Base-by-base conservation (phyloP, 176 grass and related monocot genomes). In the Carex kokanica region DNA sequence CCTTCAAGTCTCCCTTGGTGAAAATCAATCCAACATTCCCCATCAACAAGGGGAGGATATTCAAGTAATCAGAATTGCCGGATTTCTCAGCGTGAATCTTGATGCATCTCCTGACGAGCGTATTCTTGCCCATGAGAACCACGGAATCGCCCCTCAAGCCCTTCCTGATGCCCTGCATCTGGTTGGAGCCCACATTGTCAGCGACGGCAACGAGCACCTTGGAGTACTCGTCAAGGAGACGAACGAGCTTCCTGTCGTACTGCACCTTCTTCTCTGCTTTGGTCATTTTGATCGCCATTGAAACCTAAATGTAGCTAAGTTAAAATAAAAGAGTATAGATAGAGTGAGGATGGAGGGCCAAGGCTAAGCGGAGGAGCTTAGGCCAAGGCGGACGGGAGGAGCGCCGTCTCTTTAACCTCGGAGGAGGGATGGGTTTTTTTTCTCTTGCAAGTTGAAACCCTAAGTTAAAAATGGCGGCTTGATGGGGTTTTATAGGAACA, bases 21-120 rank as follows among this genome's bases (percentile, higher is more conserved):
- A 96, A 96, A 89, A 96, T 91, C 82, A 96, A 91, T 3, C 93
- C 91, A 74, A 96, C 93, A 83, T 96, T 96, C 11, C 93, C 93
- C 47, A 96, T 86, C 36, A 96, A 87, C 55, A 93, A 85, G 20
- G 86, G 72, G 15, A 85, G 86, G 62, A 96, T 84, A 64, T 89
- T 82, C 57, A 89, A 72, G 40, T 84, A 89, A 53, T 90, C 85
- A 11, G 73, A 77, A 79, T 96, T 96, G 4, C 88, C 88, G 0
- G 86, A 86, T 60, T 83, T 88, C 14, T 96, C 93, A 14, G 83
- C 85, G 80, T 96, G 71, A 2, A 80, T 84, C 91, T 91, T 96
- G 79, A 96, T 91, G 88, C 93, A 96, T 8, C 93, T 82, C 32
- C 93, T 60, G 87, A 96, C 93, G 60, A 96, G 88, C 27, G 93